phyloP scores from a whole-genome alignment of 768 basidiomycete species.

The Naematelia aurantialba region DNA sequence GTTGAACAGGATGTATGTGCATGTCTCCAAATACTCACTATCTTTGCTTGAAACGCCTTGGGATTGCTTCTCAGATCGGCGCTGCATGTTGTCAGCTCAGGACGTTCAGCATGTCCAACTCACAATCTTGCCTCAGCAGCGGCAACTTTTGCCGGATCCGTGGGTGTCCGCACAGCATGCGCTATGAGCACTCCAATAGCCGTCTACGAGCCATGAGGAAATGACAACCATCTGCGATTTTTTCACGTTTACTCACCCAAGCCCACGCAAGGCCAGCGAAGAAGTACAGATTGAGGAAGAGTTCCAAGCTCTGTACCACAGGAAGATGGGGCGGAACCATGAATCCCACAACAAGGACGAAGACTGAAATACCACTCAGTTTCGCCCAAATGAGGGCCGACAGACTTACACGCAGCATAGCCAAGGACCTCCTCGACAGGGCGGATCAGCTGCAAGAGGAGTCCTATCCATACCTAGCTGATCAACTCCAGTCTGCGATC shows the following conservation, averaged over 20 bases:
- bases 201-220: too few species aligned
- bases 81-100: slow-evolving; percentile 5
- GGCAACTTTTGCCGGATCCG: slow-evolving; percentile 22
- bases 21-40: slow-evolving; percentile 21
- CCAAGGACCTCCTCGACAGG: slow-evolving; percentile 32
- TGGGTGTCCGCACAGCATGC: slow-evolving; percentile 19
- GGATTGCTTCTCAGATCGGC: slow-evolving; percentile 11
- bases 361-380: slow-evolving; percentile 19
- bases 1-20: neutral
- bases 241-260: slow-evolving; percentile 31
- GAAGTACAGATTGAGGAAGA: slow-evolving; percentile 41
- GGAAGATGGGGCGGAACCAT: slow-evolving; percentile 43
- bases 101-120: slow-evolving; percentile 2
- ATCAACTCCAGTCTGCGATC: slow-evolving; percentile 1
- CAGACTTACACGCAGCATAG: slow-evolving; percentile 41
- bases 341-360: slow-evolving; percentile 40
- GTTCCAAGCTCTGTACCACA: slow-evolving; percentile 41
- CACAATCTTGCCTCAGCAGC: slow-evolving; percentile 26
- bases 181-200: slow-evolving; percentile 43
- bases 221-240: neutral
- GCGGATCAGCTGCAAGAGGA: slow-evolving; percentile 36
- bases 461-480: slow-evolving; percentile 45
- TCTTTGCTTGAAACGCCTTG: slow-evolving; percentile 3
- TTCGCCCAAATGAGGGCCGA: neutral
- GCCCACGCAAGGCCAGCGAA: slow-evolving; percentile 43